A percentile compares a stretch with the other conserved stretches of the same genome.
These are phyloP conservation scores for Ascochyta rabiei DNA, from an alignment of 2,329 filamentous ascomycete genomes.

Conservation along the genomic window DNA sequence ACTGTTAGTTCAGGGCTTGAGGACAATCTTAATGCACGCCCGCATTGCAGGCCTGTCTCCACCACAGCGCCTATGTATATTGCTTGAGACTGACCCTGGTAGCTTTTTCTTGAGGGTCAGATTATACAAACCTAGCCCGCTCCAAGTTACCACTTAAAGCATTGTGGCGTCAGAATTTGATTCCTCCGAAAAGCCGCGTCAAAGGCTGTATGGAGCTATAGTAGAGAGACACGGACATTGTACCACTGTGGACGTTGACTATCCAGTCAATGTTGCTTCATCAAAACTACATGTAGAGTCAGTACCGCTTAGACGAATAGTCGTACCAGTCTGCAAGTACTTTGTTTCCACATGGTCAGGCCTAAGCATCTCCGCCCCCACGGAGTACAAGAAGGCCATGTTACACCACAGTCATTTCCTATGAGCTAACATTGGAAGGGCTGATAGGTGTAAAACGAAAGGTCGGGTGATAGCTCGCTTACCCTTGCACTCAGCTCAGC, in stretches of 20 bases:
- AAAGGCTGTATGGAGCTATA: neutral
- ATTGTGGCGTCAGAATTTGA: neutral
- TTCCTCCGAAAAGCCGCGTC: too few relatives aligned
- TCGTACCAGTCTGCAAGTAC: neutral
- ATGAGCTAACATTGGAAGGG: constrained; percentile 4
- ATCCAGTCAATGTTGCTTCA: neutral
- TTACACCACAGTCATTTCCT: neutral
- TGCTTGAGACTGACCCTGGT: neutral
- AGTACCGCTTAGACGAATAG: neutral
- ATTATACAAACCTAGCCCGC: neutral
- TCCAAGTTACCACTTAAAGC: neutral
- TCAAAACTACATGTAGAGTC: neutral
- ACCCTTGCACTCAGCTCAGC: neutral
- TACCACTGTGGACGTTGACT: neutral
- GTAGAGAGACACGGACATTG: neutral
- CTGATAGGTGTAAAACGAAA: neutral
- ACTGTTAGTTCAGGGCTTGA: neutral
- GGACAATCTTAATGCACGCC: neutral
- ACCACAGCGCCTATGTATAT: neutral
- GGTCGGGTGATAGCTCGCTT: neutral
- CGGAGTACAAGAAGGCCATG: neutral
- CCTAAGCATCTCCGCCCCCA: neutral
- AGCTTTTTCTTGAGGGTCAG: too few relatives aligned
- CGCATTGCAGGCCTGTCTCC: neutral
- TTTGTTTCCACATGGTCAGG: neutral